Conservation (phyloP, 257 asterid genomes). For the Buddleja alternifolia region DNA sequence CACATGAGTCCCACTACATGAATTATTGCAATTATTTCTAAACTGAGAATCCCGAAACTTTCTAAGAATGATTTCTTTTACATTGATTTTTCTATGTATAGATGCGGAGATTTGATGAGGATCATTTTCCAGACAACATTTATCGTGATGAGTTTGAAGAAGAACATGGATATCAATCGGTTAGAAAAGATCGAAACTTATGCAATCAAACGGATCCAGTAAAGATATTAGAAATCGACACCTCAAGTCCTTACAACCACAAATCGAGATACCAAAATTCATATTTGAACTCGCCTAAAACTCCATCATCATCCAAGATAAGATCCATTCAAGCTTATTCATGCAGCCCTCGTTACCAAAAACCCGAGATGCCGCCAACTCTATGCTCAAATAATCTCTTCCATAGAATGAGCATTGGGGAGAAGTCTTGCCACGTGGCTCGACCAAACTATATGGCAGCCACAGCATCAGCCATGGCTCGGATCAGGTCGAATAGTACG, state of each 20-base stretch:
- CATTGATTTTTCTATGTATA: too few species aligned
- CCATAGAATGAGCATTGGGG: slow-evolving; percentile 37
- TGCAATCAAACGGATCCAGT: slow-evolving; percentile 40
- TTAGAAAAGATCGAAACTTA: slow-evolving; percentile 37
- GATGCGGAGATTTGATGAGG: slow-evolving; percentile 47
- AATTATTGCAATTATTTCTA: too few species aligned
- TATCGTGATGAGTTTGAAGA: slow-evolving; percentile 15
- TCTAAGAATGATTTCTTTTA: too few species aligned
- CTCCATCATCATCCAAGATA: slow-evolving; percentile 42
- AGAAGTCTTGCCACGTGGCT: slow-evolving; percentile 36
- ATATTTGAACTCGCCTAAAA: slow-evolving; percentile 33
- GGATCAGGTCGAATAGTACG: slow-evolving; percentile 63
- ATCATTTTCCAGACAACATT: slow-evolving; percentile 29
- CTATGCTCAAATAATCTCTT: slow-evolving; percentile 29
- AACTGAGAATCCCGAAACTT: too few species aligned
- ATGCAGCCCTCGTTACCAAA: slow-evolving; percentile 39
- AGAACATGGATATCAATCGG: slow-evolving; percentile 21
- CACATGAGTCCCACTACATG: too few species aligned
- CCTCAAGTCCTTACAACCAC: slow-evolving; percentile 34
- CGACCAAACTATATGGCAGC: slow-evolving; percentile 75
- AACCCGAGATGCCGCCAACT: slow-evolving; percentile 45
- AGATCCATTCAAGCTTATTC: slow-evolving; percentile 40
- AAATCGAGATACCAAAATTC: too few species aligned
- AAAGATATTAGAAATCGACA: slow-evolving; percentile 58
- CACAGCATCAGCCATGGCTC: slow-evolving; percentile 77